Evolutionary conservation across 345 rosid genomes (phyloP), one percentile per base, ranked within the genome.

Genomic region (Rhodamnia rubescens): DNA sequence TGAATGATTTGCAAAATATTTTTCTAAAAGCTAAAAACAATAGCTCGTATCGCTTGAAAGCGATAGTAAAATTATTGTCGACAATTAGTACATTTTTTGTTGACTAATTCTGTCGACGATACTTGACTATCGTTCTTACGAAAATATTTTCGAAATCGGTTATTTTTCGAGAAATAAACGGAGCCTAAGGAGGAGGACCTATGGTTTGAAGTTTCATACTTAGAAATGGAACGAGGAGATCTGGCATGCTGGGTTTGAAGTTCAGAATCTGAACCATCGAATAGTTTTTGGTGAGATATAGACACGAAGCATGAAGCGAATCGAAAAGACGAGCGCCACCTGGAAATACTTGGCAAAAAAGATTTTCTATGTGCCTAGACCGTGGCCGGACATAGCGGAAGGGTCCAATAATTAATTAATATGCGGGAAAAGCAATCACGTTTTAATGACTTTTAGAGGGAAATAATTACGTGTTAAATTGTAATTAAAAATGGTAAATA

Each of bases 41-140:
- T 13, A 8, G 5, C 40, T 58, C 21, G 5, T 4, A 7, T 27
- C 36, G 6, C 15, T 59, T 1, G 0, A 0, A 27, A 59, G 40
- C 1, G 16, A 61, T 0, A 7, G 14, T 61, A 27, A 14, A 61
- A 27, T 61, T 61, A 11, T 27, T 7, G 10, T 61, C 18, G 21
- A 27, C 29, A 15, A 27, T 61, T 27, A 61, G 27, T 27, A 27
- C 29, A 61, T 27, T 61, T 59, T 14, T 40, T 40, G 42, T 14
- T 14, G 36, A 27, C 0, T 27, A 3, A 6, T 27, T n/a, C 8
- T 14, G 7, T 3, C 7, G 15, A 27, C 0, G 7, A 58, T 26
- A 12, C n/a, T 0, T 8, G 13, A 7, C 3, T 0, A 58, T 58
- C 12, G 13, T 58, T 58, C 9, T 58, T 26, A 26, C 11, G 27